Evolutionary conservation across 169 alveolate genomes (phyloP), one percentile per base, ranked within the genome.

Genomic region (Cryptosporidium parvum): DNA sequence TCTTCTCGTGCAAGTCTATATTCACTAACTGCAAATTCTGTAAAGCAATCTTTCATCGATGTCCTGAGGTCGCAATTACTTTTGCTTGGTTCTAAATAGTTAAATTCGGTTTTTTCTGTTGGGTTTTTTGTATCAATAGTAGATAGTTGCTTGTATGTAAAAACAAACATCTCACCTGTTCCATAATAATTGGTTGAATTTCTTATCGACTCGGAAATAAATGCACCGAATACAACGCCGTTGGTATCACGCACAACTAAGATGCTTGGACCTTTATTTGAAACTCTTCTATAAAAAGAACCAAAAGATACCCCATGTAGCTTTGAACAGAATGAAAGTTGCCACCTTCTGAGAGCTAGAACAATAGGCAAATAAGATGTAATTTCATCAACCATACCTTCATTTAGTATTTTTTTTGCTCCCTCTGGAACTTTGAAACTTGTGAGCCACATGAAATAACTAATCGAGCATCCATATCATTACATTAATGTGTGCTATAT

Each of bases 211-310:
- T 93, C 96, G 4, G 93, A 94, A 26, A 94, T 85, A 89, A 95
- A 95, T 12, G 95, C 94, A 51, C 97, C 97, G 67, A 95, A 95
- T 10, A 94, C 93, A 33, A 93, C 95, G 37, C 96, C 96, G 39
- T 89, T 52, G 72, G 94, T 86, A 69, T 95, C 97, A 75, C 92
- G 89, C n/a, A 95, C 91, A 71, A 94, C 92, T 70, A 95, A 29
- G 42, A 95, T 92, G 58, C 96, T 93, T 62, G 95, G 92, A 0
- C 95, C 97, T 73, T 89, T 86, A 65, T 93, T 91, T 26, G 87
- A 71, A 51, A 93, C 92, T 85, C 91, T 93, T 75, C 95, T 94
- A 69, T 94, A 95, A 52, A 95, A 91, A n/a, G 97, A 94, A 71
- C 86, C 69, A 48, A 91, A 68, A 31, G 93, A 91, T 48, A 91